phyloP scores from a whole-genome alignment of 495 filamentous ascomycete genomes.

The Hypomontagnella submonticulosa region DNA sequence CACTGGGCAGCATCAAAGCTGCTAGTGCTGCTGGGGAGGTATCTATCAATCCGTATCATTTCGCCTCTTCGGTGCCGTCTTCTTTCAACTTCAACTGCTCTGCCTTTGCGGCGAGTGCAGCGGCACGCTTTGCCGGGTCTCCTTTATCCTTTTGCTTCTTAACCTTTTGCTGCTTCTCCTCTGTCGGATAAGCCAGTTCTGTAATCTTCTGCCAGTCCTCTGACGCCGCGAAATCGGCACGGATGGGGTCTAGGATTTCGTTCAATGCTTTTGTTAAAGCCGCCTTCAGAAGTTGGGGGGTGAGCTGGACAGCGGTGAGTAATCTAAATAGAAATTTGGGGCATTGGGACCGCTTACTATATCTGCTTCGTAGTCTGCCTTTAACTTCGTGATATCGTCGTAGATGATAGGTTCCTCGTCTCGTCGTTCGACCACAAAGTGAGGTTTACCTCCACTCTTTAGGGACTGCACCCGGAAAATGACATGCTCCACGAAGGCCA shows the following conservation, averaged over 20 bases:
- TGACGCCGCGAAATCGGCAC: constrained; percentile 72
- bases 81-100: constrained; percentile 38
- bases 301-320: constrained; percentile 66
- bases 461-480: constrained; percentile 74
- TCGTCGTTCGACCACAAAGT: constrained; percentile 66
- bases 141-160: constrained; percentile 87
- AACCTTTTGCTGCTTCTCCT: constrained; percentile 71
- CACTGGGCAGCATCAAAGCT: constrained; percentile 18
- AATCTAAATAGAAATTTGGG: background rate
- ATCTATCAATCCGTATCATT: constrained; percentile 26
- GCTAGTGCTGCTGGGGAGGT: constrained; percentile 11
- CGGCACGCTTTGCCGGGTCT: constrained; percentile 40
- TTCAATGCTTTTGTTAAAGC: constrained; percentile 77
- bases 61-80: constrained; percentile 12
- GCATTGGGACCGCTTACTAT: constrained; percentile 65
- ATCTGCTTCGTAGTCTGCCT: constrained; percentile 82
- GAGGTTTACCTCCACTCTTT: constrained; percentile 57
- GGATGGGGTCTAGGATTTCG: constrained; percentile 78
- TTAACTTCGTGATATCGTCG: constrained; percentile 73
- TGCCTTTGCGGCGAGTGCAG: constrained; percentile 38
- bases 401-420: constrained; percentile 83
- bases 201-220: constrained; percentile 84
- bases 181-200: constrained; percentile 83
- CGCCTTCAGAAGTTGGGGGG: constrained; percentile 84
- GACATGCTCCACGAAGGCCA: constrained; percentile 85